Conservation (phyloP, 208 protist species). For the Wallacemonas sp. region DNA sequence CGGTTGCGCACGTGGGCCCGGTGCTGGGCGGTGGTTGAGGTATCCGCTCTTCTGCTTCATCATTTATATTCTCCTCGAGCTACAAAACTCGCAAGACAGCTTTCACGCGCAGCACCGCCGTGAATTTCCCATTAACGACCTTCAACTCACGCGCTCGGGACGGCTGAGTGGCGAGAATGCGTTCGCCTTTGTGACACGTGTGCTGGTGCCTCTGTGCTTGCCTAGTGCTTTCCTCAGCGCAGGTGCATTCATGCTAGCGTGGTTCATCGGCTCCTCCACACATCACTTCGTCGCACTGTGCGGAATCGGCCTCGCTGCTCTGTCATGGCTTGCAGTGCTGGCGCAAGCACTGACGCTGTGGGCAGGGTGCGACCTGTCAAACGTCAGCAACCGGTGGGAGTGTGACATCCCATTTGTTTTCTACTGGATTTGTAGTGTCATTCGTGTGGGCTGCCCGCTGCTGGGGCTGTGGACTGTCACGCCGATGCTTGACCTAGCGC, state of each 20-base stretch:
- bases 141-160: constrained; percentile 34
- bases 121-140: constrained; percentile 53
- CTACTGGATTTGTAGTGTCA: constrained; percentile 64
- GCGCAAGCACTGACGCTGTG: constrained; percentile 61
- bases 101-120: constrained; percentile 17
- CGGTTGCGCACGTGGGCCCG: too few species aligned
- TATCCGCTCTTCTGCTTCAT: constrained; percentile 11
- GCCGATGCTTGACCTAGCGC: constrained; percentile 55
- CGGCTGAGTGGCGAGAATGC: constrained; percentile 35
- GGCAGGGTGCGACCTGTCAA: constrained; percentile 43
- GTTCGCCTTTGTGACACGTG: constrained; percentile 34
- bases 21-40: constrained; percentile 30
- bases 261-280: constrained; percentile 46
- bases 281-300: constrained; percentile 68
- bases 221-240: constrained; percentile 29
- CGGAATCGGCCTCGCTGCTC: constrained; percentile 66
- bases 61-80: constrained; percentile 20
- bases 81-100: constrained; percentile 7
- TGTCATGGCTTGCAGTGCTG: constrained; percentile 47
- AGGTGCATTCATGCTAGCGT: constrained; percentile 40
- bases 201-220: constrained; percentile 28
- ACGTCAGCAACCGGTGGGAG: constrained; percentile 41
- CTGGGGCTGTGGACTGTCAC: constrained; percentile 60
- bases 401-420: constrained; percentile 70
- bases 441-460: constrained; percentile 45